These are phyloP conservation scores for Raphanus raphanistrum DNA, from an alignment of 345 rosid genomes.

Conservation along the genomic window DNA sequence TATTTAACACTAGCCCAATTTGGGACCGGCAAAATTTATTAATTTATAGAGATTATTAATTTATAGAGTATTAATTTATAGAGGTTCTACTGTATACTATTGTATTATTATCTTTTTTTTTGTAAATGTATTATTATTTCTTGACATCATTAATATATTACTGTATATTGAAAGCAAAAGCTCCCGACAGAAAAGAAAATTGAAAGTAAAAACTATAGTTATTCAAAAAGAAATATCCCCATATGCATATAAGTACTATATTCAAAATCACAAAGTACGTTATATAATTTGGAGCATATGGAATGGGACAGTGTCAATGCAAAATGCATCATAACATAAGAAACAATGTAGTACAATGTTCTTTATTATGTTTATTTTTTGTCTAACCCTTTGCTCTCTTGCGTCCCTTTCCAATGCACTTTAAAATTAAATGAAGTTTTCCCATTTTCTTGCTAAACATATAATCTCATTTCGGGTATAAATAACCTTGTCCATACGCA, in stretches of 20 bases:
- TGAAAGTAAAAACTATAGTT: slow-evolving; percentile 34
- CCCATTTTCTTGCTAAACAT: slow-evolving; percentile 21
- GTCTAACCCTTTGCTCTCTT: slow-evolving; percentile 40
- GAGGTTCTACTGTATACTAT: no score
- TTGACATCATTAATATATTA: slow-evolving; percentile 6
- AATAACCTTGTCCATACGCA: slow-evolving; percentile 25
- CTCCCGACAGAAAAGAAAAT: slow-evolving; percentile 20
- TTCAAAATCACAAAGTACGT: slow-evolving; percentile 7
- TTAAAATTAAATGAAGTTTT: not conserved
- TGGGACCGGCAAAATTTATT: no score
- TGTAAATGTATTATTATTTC: not conserved
- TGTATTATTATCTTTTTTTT: not conserved
- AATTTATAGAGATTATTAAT: no score
- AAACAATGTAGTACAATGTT: slow-evolving; percentile 31
- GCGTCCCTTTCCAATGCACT: slow-evolving; percentile 38
- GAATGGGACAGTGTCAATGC: slow-evolving; percentile 17
- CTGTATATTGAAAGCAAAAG: slow-evolving; percentile 27
- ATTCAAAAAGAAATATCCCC: slow-evolving; percentile 9
- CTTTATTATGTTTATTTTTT: slow-evolving; percentile 40
- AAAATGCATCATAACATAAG: slow-evolving; percentile 23
- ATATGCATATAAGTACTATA: slow-evolving; percentile 7
- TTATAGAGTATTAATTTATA: no score
- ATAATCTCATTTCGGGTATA: slow-evolving; percentile 17
- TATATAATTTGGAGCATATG: slow-evolving; percentile 25
- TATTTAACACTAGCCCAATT: no score